Conservation (phyloP, 331 rosid species). For the Stylosanthes scabra region DNA sequence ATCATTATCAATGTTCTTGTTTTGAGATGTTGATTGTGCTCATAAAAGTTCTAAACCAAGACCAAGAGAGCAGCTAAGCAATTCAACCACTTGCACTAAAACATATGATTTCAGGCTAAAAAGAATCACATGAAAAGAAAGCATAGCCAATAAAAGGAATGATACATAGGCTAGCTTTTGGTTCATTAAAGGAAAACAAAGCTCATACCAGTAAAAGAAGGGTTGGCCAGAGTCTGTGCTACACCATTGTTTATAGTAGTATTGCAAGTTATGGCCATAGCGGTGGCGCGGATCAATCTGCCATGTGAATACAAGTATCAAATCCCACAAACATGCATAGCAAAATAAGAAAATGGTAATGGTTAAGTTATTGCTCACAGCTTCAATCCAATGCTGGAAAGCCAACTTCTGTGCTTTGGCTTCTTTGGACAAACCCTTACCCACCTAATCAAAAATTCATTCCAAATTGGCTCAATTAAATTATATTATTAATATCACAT, state of each 20-base stretch:
- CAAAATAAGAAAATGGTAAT: neutral
- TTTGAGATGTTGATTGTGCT: conserved; percentile 5
- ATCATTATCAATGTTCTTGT: neutral
- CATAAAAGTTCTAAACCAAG: conserved; percentile 10
- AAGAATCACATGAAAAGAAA: neutral
- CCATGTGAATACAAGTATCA: conserved; percentile 14
- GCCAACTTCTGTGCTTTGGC: conserved; percentile 93
- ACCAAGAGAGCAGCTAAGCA: neutral
- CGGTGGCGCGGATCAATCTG: conserved; percentile 99
- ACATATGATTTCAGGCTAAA: neutral
- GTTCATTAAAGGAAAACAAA: conserved; percentile 1
- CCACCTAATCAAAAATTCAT: conserved; percentile 66
- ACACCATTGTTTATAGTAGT: conserved; percentile 81
- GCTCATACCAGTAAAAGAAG: conserved; percentile 76
- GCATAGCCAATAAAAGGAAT: neutral
- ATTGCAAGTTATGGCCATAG: conserved; percentile 88
- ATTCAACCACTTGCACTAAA: neutral
- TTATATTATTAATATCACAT: neutral
- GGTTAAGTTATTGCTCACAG: conserved; percentile 51
- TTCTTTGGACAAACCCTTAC: conserved; percentile 83
- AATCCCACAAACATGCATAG: neutral
- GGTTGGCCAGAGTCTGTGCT: conserved; percentile 85
- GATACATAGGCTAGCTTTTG: neutral
- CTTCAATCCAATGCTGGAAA: conserved; percentile 98
- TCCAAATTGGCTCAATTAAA: neutral